Evolutionary conservation across 352 stramenopile species (phyloP).

Genomic region (Phytopythium cucurbitacearum): DNA sequence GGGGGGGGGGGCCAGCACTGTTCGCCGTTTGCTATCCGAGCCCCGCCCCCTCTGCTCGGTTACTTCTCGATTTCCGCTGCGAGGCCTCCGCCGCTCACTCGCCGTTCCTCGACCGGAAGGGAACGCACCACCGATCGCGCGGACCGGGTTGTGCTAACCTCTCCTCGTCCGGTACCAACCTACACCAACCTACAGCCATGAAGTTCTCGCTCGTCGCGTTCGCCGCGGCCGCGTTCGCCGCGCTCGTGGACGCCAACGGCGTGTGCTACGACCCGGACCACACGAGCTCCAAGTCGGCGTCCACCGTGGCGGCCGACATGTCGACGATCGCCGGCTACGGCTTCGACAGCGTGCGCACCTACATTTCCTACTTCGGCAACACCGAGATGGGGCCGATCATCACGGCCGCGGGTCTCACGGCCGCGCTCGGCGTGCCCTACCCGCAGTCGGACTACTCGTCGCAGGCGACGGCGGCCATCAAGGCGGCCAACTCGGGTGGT

Average conservation of each 20-base stretch:
- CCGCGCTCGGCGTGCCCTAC: slow-evolving; percentile 49
- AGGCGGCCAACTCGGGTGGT: slow-evolving; percentile 30
- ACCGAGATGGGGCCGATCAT: slow-evolving; percentile 50
- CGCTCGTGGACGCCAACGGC: slow-evolving; percentile 44
- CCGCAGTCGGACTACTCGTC: slow-evolving; percentile 32
- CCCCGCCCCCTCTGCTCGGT: no score
- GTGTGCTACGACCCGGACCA: slow-evolving; percentile 73
- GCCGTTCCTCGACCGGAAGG: no score
- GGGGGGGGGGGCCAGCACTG: no score
- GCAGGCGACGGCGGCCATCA: slow-evolving; percentile 37
- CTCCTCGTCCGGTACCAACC: no score
- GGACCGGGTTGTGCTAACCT: no score
- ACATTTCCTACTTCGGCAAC: slow-evolving; percentile 57
- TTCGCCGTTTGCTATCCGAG: no score
- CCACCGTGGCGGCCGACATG: slow-evolving; percentile 39
- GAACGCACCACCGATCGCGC: no score
- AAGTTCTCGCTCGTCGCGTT: slow-evolving; percentile 30
- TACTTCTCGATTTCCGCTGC: neutral
- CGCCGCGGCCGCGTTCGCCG: slow-evolving; percentile 29
- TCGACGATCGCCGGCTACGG: slow-evolving; percentile 37
- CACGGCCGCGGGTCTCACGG: slow-evolving; percentile 36
- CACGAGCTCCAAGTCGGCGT: slow-evolving; percentile 26
- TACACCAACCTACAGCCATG: slow-evolving; percentile 25
- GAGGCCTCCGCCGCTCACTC: neutral
- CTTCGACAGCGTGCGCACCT: slow-evolving; percentile 63